phyloP scores from a whole-genome alignment of 1,139 yeast genomes.

The Debaryomycetaceae sp. region DNA sequence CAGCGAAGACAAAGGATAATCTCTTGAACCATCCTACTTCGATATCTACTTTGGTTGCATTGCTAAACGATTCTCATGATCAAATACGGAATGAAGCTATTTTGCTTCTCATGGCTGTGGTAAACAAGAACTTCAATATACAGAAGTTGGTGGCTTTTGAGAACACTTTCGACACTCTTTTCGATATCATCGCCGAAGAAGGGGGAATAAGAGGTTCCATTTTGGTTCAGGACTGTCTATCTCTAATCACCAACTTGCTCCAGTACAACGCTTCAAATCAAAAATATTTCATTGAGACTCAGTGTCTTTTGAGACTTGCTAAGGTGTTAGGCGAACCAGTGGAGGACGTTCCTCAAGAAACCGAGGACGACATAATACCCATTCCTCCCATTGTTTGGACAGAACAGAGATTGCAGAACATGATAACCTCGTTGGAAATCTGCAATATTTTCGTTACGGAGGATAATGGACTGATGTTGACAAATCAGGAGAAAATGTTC shows the following conservation, averaged over 20 bases:
- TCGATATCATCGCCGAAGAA: slow-evolving; percentile 75
- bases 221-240: slow-evolving; percentile 84
- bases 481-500: slow-evolving; percentile 62
- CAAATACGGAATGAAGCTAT: slow-evolving; percentile 91
- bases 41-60: slow-evolving; percentile 66
- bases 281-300: slow-evolving; percentile 81
- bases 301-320: slow-evolving; percentile 65
- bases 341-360: slow-evolving; percentile 18
- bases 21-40: slow-evolving; percentile 76
- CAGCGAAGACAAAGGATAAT: slow-evolving; percentile 69
- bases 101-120: slow-evolving; percentile 76
- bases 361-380: slow-evolving; percentile 22
- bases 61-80: slow-evolving; percentile 72
- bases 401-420: slow-evolving; percentile 65
- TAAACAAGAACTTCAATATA: slow-evolving; percentile 76
- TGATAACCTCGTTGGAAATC: slow-evolving; percentile 66
- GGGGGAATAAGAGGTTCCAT: slow-evolving; percentile 92
- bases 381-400: slow-evolving; percentile 58
- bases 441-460: slow-evolving; percentile 71
- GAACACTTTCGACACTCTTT: slow-evolving; percentile 80
- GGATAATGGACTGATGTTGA: slow-evolving; percentile 61
- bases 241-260: slow-evolving; percentile 67
- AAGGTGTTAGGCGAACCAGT: slow-evolving; percentile 60
- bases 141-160: slow-evolving; percentile 95
- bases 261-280: slow-evolving; percentile 89